Base-by-base conservation (phyloP, 208 protist species). In the Zelonia costaricensis region DNA sequence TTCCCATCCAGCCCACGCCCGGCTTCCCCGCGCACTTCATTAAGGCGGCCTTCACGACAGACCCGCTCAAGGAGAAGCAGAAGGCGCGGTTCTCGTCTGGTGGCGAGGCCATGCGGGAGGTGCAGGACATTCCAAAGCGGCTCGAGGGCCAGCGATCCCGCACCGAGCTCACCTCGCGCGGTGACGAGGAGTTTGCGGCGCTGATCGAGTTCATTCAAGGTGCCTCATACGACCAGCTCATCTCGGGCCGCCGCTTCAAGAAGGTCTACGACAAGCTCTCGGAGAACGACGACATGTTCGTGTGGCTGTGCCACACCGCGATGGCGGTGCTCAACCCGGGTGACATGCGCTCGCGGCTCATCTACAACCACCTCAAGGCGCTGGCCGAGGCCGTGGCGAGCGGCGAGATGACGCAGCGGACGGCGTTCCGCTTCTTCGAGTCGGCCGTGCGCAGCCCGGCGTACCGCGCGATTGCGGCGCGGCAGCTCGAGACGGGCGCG, bases 311-410 rank as follows among this genome's bases (percentile, higher is more conserved):
- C 53, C 86, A 93, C 66, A 92, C 86, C n/a, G 86, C 91, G 12
- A 96, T 96, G 91, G 79, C 91, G 1, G 91, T 96, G 57, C 79
- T 96, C 9, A 93, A 96, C 74, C 91, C 91, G 15, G 91, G 91
- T 15, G 91, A 96, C 55, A 62, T 94, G 65, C 86, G 91, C n/a
- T 94, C 85, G 12, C 78, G 91, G 12, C 68, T 96, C 1, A 61
- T 96, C 8, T 93, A 96, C 74, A 80, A 92, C 48, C 91, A 96
- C 46, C 84, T 96, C 33, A 85, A 91, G 57, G 78, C 80, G 5
- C 84, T 96, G 12, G 85, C 88, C 0, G 82, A 96, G 81, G 87
- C 91, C 7, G 91, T 96, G 8, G 91, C 85, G 18, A 76, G 57
- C 25, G 85, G 87, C 0, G 85, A 93, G 68, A 93, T 96, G 86